Base-by-base conservation (phyloP, 331 rosid genomes). In the Telfairia occidentalis region DNA sequence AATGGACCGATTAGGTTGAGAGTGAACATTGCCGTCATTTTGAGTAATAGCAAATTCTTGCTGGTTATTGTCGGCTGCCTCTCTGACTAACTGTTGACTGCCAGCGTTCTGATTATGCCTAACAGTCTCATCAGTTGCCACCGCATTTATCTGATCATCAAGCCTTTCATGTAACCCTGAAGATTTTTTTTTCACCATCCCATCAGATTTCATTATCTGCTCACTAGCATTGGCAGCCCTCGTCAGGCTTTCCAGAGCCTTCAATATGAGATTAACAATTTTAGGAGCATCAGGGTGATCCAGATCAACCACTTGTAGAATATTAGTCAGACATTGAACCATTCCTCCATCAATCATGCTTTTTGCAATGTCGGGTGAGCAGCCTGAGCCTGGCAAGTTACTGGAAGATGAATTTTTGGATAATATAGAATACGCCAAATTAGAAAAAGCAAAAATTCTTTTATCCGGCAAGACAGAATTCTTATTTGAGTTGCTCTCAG, bases 201-300 rank as follows among this genome's bases (percentile, higher is more conserved):
- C 96, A 71, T 91, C 96, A 82, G 96, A 79, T 84, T 91, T 95
- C 45, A 92, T 81, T 76, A 86, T 82, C 60, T 88, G 96, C 37
- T 91, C 99, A 78, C 89, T 90, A 55, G 96, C 93, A 89, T 95
- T 95, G 66, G 99, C 99, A 77, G 97, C 99, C 82, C 92, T 85
- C 37, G 99, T 90, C 49, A 95, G 88, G 83, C 92, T 87, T 82
- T 95, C 99, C 50, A 95, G 84, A 64, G 90, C 89, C 85, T 95
- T 92, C 37, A 95, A 91, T 80, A 92, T 85, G 75, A 92, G 92
- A 85, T 89, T 95, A 70, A 84, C 97, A 83, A 87, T 82, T 87
- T 95, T 95, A 72, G 96, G 93, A 74, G 97, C 93, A 77, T 95
- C 97, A 28, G 99, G 97, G 85, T 95, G 97, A 82, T 95, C 99